Evolutionary conservation across 257 asterid species (phyloP).

Genomic region (Salvia hispanica): DNA sequence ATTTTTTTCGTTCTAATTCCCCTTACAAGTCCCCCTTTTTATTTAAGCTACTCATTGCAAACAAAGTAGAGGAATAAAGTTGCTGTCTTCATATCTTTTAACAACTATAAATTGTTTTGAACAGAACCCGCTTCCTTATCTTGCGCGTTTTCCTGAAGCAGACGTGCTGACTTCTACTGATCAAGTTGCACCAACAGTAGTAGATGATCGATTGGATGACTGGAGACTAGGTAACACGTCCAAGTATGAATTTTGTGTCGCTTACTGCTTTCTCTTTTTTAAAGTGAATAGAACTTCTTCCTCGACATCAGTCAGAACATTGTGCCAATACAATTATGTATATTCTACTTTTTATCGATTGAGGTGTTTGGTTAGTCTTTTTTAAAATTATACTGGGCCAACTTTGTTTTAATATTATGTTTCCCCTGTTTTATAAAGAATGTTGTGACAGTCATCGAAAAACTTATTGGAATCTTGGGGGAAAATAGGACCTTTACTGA

Average conservation of each 20-base stretch:
- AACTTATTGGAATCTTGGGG: slow-evolving; percentile 10
- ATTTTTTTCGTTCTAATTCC: slow-evolving; percentile 10
- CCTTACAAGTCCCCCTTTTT: slow-evolving; percentile 6
- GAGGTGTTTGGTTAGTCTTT: slow-evolving; percentile 1
- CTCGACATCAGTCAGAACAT: slow-evolving; percentile 12
- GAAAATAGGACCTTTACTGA: slow-evolving; percentile 16
- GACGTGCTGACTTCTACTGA: slow-evolving; percentile 96
- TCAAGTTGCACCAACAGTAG: slow-evolving; percentile 84
- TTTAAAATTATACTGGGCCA: slow-evolving; percentile 18
- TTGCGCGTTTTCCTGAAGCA: slow-evolving; percentile 96
- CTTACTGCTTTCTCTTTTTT: slow-evolving; percentile 27
- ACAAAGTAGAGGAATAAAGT: slow-evolving; percentile 7
- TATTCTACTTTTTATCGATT: slow-evolving; percentile 18
- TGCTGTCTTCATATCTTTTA: slow-evolving; percentile 22
- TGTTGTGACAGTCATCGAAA: slow-evolving; percentile 8
- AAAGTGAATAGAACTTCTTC: slow-evolving; percentile 15
- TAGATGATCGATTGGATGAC: slow-evolving; percentile 87
- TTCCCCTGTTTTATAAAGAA: slow-evolving; percentile 9
- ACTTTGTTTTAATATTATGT: slow-evolving; percentile 23
- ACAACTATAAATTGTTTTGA: slow-evolving; percentile 38
- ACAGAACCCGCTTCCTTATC: slow-evolving; percentile 97
- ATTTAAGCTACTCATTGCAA: slow-evolving; percentile 7
- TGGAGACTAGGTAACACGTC: slow-evolving; percentile 77
- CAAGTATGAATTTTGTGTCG: slow-evolving; percentile 33
- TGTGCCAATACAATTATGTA: slow-evolving; percentile 16